A percentile compares a stretch with the other conserved stretches of the same genome.
phyloP scores from a whole-genome alignment of 2,329 filamentous ascomycete species.

The Beauveria medogensis region DNA sequence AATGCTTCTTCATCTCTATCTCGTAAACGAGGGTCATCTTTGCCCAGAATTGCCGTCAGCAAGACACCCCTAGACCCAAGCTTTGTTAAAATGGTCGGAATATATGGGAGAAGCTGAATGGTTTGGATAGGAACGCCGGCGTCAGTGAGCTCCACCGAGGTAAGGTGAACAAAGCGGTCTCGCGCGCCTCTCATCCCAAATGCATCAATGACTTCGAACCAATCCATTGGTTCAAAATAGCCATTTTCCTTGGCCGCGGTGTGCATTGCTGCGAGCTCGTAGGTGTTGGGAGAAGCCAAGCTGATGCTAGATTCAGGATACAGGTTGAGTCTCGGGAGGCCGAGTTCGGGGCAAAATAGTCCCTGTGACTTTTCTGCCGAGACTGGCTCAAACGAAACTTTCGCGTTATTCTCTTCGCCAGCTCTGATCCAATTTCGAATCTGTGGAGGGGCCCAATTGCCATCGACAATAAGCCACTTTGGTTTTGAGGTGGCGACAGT shows the following conservation, averaged over 20 bases:
- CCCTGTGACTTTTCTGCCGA: conserved; percentile 69
- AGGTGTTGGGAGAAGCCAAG: conserved; percentile 72
- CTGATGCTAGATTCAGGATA: conserved; percentile 60
- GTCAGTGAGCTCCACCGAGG: conserved; percentile 60
- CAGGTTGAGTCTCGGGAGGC: conserved; percentile 33
- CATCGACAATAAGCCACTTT: conserved; percentile 78
- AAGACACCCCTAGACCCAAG: conserved; percentile 70
- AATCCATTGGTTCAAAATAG: conserved; percentile 60
- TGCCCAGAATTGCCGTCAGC: conserved; percentile 60
- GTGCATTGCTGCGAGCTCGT: conserved; percentile 78
- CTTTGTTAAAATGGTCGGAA: conserved; percentile 79
- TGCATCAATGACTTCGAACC: conserved; percentile 74
- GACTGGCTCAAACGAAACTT: conserved; percentile 81
- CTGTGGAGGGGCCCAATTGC: conserved; percentile 66
- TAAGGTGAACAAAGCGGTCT: conserved; percentile 62
- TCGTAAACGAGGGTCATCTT: conserved; percentile 59
- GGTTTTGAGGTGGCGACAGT: conserved; percentile 49
- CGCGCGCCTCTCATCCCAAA: conserved; percentile 70
- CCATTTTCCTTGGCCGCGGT: conserved; percentile 55
- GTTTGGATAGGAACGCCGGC: conserved; percentile 75
- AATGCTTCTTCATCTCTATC: conserved; percentile 57
- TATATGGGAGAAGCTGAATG: conserved; percentile 79
- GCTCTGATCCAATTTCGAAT: conserved; percentile 61
- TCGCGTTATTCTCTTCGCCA: conserved; percentile 46
- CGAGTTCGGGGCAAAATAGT: conserved; percentile 47